Evolutionary conservation across 257 asterid genomes (phyloP).

Genomic region (Salvia miltiorrhiza): DNA sequence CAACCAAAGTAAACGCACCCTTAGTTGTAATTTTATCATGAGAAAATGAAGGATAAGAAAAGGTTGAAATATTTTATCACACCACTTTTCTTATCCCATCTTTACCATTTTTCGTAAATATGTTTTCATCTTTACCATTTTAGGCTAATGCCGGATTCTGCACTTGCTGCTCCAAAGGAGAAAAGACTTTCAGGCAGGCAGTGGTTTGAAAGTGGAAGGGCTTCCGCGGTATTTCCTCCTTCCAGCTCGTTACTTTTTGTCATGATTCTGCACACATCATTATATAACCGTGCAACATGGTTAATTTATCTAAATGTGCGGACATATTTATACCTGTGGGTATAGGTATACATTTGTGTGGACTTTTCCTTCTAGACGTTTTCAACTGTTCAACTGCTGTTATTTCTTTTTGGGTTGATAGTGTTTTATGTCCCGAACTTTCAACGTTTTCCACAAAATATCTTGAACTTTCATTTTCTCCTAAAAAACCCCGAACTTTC

Average conservation of each 20-base stretch:
- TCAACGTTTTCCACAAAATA: no score
- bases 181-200: constrained; percentile 88
- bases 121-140: constrained; percentile 18
- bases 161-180: constrained; percentile 80
- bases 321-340: background rate
- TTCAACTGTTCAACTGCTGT: no score
- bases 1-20: no score
- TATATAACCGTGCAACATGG: background rate
- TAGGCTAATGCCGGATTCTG: constrained; percentile 97
- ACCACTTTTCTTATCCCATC: no score
- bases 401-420: no score
- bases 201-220: constrained; percentile 94
- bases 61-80: no score
- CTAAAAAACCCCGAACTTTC: no score
- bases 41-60: no score
- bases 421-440: no score
- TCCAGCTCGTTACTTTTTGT: constrained; percentile 12
- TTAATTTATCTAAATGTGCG: background rate
- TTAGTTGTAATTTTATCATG: no score
- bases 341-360: background rate
- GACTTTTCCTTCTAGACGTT: background rate
- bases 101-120: no score
- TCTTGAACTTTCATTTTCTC: no score
- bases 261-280: background rate
- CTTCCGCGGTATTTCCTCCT: constrained; percentile 43